Percentiles rank a stretch among this genome's conserved stretches.
These are phyloP conservation scores for Onygenales sp. DNA, from an alignment of 2,329 filamentous ascomycete genomes.

Conservation along the genomic window DNA sequence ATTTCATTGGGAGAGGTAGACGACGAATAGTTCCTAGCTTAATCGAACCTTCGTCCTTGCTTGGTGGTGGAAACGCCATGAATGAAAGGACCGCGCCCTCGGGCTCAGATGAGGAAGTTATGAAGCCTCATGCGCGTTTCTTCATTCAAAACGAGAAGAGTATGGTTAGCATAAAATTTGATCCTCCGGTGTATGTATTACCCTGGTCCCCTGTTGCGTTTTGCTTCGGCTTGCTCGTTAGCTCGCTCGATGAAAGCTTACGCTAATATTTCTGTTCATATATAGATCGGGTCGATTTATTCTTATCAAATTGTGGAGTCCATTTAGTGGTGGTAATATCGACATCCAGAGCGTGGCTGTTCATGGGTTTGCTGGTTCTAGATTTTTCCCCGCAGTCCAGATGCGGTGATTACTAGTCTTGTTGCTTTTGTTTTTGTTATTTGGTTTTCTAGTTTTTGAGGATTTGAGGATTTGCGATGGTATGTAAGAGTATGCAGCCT, in stretches of 20 bases:
- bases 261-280: neutral
- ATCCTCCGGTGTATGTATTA: conserved; percentile 32
- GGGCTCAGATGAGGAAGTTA: conserved; percentile 34
- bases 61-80: neutral
- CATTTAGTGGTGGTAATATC: conserved; percentile 65
- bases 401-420: conserved; percentile 36
- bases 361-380: conserved; percentile 74
- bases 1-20: conserved; percentile 12
- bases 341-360: conserved; percentile 81
- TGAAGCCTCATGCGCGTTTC: conserved; percentile 70
- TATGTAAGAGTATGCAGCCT: no score
- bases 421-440: neutral
- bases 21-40: conserved; percentile 18
- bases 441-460: neutral
- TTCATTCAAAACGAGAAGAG: conserved; percentile 73
- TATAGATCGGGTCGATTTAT: conserved; percentile 68
- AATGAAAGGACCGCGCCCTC: conserved; percentile 1
- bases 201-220: conserved; percentile 2
- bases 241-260: neutral
- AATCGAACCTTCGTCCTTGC: conserved; percentile 16
- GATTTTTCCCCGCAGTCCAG: conserved; percentile 67
- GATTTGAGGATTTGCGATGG: no score
- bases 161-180: conserved; percentile 76
- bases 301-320: conserved; percentile 83
- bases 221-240: neutral